phyloP scores from a whole-genome alignment of 257 asterid genomes.

The Solanum arcanum region DNA sequence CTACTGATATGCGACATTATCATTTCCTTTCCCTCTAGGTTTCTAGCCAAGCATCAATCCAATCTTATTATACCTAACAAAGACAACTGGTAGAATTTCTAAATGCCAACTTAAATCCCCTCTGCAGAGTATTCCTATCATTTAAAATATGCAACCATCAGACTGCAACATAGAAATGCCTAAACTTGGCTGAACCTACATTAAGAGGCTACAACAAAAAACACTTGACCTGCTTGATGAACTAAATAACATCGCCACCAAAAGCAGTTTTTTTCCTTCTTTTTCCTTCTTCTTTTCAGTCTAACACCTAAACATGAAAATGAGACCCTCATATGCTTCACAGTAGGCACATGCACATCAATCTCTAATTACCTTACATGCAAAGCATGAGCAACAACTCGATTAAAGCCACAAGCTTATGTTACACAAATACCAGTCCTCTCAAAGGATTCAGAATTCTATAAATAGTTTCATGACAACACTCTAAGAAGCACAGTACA shows the following conservation, averaged over 20 bases:
- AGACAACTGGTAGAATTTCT: neutral
- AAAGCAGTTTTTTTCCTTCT: neutral
- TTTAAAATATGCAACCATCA: neutral
- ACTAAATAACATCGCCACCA: neutral
- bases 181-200: neutral
- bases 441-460: neutral
- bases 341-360: neutral
- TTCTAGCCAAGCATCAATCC: neutral
- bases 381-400: neutral
- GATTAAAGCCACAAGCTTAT: neutral
- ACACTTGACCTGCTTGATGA: neutral
- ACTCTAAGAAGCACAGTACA: neutral
- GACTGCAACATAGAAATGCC: neutral
- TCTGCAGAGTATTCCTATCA: neutral
- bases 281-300: neutral
- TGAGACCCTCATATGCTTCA: neutral
- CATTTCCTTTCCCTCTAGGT: neutral
- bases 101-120: neutral
- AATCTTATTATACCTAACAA: neutral
- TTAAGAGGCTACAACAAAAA: neutral
- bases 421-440: neutral
- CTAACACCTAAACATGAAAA: neutral
- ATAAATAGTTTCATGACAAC: neutral
- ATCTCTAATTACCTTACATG: neutral
- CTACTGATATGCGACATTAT: neutral